A percentile compares a stretch with the other conserved stretches of the same genome.
These are phyloP conservation scores for Hypoxylon fragiforme DNA, from an alignment of 495 filamentous ascomycete species.

Conservation along the genomic window DNA sequence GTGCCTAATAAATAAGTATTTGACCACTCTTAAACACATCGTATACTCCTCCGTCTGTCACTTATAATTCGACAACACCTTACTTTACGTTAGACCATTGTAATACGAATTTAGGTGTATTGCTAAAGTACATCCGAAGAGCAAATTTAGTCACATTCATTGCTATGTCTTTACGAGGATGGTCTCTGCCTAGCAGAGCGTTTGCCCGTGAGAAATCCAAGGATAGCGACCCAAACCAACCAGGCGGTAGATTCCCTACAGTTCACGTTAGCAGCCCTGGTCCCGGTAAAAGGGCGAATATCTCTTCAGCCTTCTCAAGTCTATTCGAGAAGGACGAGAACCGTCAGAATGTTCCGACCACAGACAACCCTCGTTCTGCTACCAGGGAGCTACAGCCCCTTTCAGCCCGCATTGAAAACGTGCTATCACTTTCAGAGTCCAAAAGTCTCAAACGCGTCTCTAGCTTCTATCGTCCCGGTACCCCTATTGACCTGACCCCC, in stretches of 20 bases:
- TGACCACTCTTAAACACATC: no score
- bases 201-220: slow-evolving; percentile 25
- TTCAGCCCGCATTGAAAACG: slow-evolving; percentile 12
- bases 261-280: slow-evolving; percentile 21
- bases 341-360: not conserved
- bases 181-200: slow-evolving; percentile 35
- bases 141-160: slow-evolving; percentile 7
- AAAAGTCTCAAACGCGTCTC: not conserved
- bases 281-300: slow-evolving; percentile 20
- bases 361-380: not conserved
- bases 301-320: slow-evolving; percentile 31
- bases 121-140: slow-evolving; percentile 12
- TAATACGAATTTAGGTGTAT: slow-evolving; percentile 18
- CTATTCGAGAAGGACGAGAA: slow-evolving; percentile 34
- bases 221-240: slow-evolving; percentile 16
- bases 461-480: not conserved
- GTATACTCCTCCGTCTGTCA: slow-evolving; percentile 10
- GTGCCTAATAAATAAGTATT: no score
- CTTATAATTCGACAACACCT: slow-evolving; percentile 6
- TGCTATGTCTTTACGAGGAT: slow-evolving; percentile 35
- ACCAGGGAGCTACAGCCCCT: slow-evolving; percentile 6
- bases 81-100: slow-evolving; percentile 6
- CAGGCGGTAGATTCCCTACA: slow-evolving; percentile 17
- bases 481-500: not conserved
- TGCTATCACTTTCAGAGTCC: not conserved